These are phyloP conservation scores for Corchorus capsularis DNA, from an alignment of 345 rosid genomes.

Conservation along the genomic window DNA sequence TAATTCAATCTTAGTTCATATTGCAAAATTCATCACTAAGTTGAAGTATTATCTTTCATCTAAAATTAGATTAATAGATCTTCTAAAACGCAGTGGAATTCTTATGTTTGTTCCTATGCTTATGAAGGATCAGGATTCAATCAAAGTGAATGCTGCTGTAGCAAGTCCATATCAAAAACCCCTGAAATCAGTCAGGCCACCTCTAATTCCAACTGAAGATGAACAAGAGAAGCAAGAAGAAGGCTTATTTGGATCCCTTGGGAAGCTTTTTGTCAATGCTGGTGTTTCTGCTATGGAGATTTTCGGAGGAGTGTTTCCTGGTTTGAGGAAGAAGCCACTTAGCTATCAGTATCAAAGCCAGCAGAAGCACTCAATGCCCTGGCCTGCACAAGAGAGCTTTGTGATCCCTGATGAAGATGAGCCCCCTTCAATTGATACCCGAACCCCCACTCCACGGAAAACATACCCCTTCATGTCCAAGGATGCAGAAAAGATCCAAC, in stretches of 20 bases:
- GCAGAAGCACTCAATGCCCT: slow-evolving; percentile 43
- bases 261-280: slow-evolving; percentile 53
- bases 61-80: background rate
- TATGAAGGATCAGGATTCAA: slow-evolving; percentile 50
- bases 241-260: slow-evolving; percentile 65
- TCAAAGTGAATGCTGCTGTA: slow-evolving; percentile 24
- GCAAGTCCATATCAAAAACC: slow-evolving; percentile 54
- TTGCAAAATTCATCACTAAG: slow-evolving; percentile 11
- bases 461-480: slow-evolving; percentile 94
- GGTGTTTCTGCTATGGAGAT: slow-evolving; percentile 63
- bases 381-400: slow-evolving; percentile 77
- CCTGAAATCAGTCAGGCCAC: slow-evolving; percentile 60
- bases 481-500: slow-evolving; percentile 87
- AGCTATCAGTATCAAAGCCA: slow-evolving; percentile 40
- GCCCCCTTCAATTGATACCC: slow-evolving; percentile 82
- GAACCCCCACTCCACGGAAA: slow-evolving; percentile 83
- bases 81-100: background rate
- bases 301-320: slow-evolving; percentile 65
- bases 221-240: slow-evolving; percentile 81
- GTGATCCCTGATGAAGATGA: slow-evolving; percentile 76
- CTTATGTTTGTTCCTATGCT: slow-evolving; percentile 16
- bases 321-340: slow-evolving; percentile 48
- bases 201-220: slow-evolving; percentile 68
- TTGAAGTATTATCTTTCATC: background rate
- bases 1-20: background rate